Base-by-base conservation (phyloP, 495 filamentous ascomycete genomes). In the Filosporella fistucella region DNA sequence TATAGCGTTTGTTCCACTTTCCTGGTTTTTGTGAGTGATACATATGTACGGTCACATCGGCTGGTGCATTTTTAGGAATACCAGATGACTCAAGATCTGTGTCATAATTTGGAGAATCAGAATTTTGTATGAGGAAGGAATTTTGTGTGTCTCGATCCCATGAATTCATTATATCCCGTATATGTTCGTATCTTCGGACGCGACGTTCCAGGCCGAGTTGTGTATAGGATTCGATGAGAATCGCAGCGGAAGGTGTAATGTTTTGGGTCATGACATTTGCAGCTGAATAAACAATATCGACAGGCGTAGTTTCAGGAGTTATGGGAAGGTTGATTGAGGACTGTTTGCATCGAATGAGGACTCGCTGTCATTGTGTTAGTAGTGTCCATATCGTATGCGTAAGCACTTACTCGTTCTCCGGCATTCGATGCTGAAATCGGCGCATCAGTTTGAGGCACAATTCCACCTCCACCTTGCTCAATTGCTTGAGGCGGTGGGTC, bases 141-240 rank as follows among this genome's bases (percentile, higher is more conserved):
- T 93, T 91, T 52, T 86, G 77, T 1, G 71, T 68, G 60, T 95
- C 90, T 13, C 72, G 66, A 26, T 91, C 81, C 93, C 93, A 98
- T 3, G 89, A 93, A 62, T 91, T 94, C 75, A 96, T 74, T 21
- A 95, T 78, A 63, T 96, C 89, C 28, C 89, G 78, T 21, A 97
- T 74, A 50, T 77, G 80, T 67, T 98, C 93, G 62, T 96, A 96
- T 7, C 77, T 81, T 11, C 93, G 86, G 20, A 98, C 62, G 3
- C 86, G 82, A 36, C 93, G 80, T 59, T 94, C 86, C 3, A 98
- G 70, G n/a, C 89, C 89, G 1, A 91, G 66, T 29, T 78, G 72
- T 16, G 68, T 63, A 59, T 87, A 96, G 1, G 75, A 78, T 62
- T 98, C 93, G 26, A 91, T 62, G 1, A 96, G 54, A 13, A 93